phyloP scores from a whole-genome alignment of 2,329 filamentous ascomycete species.

The Fusarium metavorans region DNA sequence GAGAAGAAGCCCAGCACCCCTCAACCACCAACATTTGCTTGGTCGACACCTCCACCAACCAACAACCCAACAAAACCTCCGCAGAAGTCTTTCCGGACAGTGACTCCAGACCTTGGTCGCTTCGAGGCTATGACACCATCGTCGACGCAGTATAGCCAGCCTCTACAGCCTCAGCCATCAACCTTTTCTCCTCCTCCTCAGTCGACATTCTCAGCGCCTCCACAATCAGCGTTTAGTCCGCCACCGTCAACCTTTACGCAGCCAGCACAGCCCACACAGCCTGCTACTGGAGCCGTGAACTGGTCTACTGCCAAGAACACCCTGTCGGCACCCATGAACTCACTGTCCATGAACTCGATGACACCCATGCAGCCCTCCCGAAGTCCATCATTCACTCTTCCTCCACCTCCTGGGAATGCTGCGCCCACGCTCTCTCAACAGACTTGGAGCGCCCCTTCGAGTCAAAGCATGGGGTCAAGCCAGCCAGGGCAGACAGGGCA shows the following conservation, averaged over 20 bases:
- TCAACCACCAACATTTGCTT: slow-evolving; percentile 68
- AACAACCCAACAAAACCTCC: slow-evolving; percentile 48
- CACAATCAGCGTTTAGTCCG: slow-evolving; percentile 24
- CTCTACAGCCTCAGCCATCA: slow-evolving; percentile 60
- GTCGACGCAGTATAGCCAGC: slow-evolving; percentile 73
- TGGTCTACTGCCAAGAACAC: slow-evolving; percentile 64
- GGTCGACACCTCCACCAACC: slow-evolving; percentile 69
- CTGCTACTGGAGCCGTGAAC: slow-evolving; percentile 56
- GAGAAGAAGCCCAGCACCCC: slow-evolving; percentile 51
- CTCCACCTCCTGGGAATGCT: slow-evolving; percentile 62
- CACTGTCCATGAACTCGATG: slow-evolving; percentile 56
- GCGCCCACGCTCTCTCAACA: slow-evolving; percentile 48
- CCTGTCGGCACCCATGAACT: slow-evolving; percentile 54
- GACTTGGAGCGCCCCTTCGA: slow-evolving; percentile 8
- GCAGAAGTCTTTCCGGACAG: slow-evolving; percentile 62
- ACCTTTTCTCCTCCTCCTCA: not conserved
- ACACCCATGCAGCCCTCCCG: slow-evolving; percentile 60
- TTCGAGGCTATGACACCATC: slow-evolving; percentile 69
- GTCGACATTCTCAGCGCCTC: slow-evolving; percentile 37
- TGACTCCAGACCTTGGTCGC: slow-evolving; percentile 68
- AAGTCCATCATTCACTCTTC: slow-evolving; percentile 67
- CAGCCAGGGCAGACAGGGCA: slow-evolving; percentile 42
- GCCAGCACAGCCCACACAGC: slow-evolving; percentile 37
- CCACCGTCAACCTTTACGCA: not conserved
- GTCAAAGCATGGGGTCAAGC: slow-evolving; percentile 27